phyloP scores from a whole-genome alignment of 2,329 filamentous ascomycete genomes.

The Tolypocladium tundrense region DNA sequence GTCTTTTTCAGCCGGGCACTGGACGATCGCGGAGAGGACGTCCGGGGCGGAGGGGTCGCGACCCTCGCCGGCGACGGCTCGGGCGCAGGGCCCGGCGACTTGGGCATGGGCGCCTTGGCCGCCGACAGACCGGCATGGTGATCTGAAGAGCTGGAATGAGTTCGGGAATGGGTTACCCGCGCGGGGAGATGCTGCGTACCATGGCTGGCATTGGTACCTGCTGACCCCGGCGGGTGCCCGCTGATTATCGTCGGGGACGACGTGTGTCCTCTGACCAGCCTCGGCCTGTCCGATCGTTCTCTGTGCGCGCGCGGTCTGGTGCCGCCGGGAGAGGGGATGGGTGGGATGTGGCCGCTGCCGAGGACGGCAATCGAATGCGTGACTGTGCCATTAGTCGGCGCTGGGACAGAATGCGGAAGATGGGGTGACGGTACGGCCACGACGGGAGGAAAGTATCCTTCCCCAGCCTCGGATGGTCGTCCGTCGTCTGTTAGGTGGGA shows the following conservation, averaged over 20 bases:
- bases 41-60: slow-evolving; percentile 40
- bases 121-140: slow-evolving; percentile 31
- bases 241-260: slow-evolving; percentile 62
- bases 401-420: slow-evolving; percentile 27
- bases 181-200: slow-evolving; percentile 22
- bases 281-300: slow-evolving; percentile 48
- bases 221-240: slow-evolving; percentile 18
- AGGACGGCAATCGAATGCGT: slow-evolving; percentile 69
- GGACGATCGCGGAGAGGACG: slow-evolving; percentile 37
- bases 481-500: slow-evolving; percentile 50
- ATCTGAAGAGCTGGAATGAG: slow-evolving; percentile 50
- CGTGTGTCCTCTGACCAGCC: slow-evolving; percentile 62
- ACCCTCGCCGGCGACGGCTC: slow-evolving; percentile 31
- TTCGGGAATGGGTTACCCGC: slow-evolving; percentile 39
- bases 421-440: slow-evolving; percentile 31
- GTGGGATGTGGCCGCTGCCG: slow-evolving; percentile 67
- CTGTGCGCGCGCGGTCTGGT: slow-evolving; percentile 44
- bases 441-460: slow-evolving; percentile 75
- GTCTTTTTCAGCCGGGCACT: slow-evolving; percentile 37
- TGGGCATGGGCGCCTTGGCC: slow-evolving; percentile 39
- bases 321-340: slow-evolving; percentile 73
- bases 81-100: slow-evolving; percentile 45
- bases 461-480: slow-evolving; percentile 56
- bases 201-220: slow-evolving; percentile 21
- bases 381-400: slow-evolving; percentile 21